These are phyloP conservation scores for Penicillium psychrofluorescens DNA, from an alignment of 495 filamentous ascomycete species.

Conservation along the genomic window DNA sequence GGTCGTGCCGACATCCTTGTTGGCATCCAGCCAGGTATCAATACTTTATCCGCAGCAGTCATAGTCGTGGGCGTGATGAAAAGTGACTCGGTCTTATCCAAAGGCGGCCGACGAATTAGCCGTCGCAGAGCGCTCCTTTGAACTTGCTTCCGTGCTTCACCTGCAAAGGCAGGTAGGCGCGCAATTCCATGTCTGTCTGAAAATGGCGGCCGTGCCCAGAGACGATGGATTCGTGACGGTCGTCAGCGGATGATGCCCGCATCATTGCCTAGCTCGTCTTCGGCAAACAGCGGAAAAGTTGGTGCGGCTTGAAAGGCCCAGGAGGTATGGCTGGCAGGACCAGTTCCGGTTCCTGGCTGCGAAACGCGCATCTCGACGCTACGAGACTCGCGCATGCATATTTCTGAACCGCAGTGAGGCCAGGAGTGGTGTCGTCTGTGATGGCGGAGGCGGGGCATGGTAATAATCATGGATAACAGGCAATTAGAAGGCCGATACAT, in stretches of 20 bases:
- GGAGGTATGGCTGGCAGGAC: slow-evolving; percentile 1
- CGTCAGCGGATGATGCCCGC: slow-evolving; percentile 27
- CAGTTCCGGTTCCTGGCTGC: background rate
- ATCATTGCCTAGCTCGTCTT: slow-evolving; percentile 14
- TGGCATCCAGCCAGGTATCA: slow-evolving; percentile 22
- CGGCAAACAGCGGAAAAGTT: slow-evolving; percentile 11
- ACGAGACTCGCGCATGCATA: slow-evolving; percentile 13
- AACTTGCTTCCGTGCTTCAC: slow-evolving; percentile 9
- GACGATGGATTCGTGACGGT: slow-evolving; percentile 11
- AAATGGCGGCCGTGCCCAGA: slow-evolving; percentile 14
- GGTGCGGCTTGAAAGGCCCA: slow-evolving; percentile 13
- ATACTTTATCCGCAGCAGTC: slow-evolving; percentile 9
- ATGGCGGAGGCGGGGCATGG: slow-evolving; percentile 23
- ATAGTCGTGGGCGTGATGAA: slow-evolving; percentile 25
- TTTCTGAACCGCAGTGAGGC: slow-evolving; percentile 29
- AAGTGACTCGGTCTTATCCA: slow-evolving; percentile 28
- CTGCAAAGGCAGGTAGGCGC: slow-evolving; percentile 6
- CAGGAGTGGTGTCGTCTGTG: slow-evolving; percentile 35
- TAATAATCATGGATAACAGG: background rate
- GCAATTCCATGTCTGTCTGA: slow-evolving; percentile 2
- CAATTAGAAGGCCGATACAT: background rate
- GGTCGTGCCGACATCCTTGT: slow-evolving; percentile 5
- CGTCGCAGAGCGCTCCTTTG: slow-evolving; percentile 21
- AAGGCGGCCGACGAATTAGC: slow-evolving; percentile 26
- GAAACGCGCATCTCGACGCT: slow-evolving; percentile 7